Percentiles rank a stretch among this genome's conserved stretches.
These are phyloP conservation scores for Golubevia pallescens DNA, from an alignment of 1,284 basidiomycete genomes.

Conservation along the genomic window DNA sequence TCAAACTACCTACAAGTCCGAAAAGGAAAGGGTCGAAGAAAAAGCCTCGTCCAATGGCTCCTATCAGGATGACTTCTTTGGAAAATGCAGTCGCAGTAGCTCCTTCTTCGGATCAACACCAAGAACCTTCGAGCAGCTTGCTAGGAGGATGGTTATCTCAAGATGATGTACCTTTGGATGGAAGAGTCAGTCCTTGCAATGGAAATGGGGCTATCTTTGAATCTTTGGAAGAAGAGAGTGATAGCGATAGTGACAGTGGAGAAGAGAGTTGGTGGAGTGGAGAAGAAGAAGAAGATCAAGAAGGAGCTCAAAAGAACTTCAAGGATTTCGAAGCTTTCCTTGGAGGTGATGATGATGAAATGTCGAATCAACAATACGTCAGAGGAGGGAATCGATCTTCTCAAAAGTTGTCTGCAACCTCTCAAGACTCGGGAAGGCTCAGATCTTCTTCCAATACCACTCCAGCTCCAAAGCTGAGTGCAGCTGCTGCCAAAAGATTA, in stretches of 20 bases:
- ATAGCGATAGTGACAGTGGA: neutral
- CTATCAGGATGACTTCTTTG: neutral
- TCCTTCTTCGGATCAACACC: neutral
- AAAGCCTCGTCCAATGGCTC: neutral
- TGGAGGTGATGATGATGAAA: neutral
- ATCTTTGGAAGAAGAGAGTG: neutral
- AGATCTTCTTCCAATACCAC: neutral
- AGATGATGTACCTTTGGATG: neutral
- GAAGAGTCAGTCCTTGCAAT: neutral
- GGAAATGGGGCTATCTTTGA: too few relatives aligned
- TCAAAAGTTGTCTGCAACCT: neutral
- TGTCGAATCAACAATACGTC: neutral
- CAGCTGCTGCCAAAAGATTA: neutral
- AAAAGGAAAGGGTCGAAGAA: neutral
- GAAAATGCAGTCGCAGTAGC: neutral
- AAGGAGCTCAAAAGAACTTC: too few relatives aligned
- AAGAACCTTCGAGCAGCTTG: neutral
- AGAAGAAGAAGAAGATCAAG: neutral
- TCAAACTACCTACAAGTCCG: neutral
- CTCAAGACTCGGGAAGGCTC: neutral
- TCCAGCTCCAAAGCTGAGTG: neutral
- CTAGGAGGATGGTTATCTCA: neutral
- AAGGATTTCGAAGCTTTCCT: too few relatives aligned
- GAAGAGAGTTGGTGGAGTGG: neutral
- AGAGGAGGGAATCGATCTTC: neutral